Percentiles rank a stretch among this genome's conserved stretches.
These are phyloP conservation scores for Metschnikowia colocasiae DNA, from an alignment of 805 yeast species.

Conservation along the genomic window DNA sequence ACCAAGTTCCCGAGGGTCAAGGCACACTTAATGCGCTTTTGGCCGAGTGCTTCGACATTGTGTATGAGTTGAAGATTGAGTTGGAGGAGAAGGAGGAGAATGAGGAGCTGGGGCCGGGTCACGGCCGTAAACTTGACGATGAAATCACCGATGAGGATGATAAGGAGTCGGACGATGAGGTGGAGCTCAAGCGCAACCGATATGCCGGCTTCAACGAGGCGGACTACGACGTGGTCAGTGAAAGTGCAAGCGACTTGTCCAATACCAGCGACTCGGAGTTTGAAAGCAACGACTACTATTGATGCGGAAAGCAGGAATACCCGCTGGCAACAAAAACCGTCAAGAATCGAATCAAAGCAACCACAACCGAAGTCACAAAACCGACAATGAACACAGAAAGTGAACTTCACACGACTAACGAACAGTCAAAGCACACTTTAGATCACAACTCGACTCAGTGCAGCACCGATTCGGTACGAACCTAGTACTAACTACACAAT, in stretches of 20 bases:
- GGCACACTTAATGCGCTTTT: slow-evolving; percentile 88
- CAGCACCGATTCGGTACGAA: too few relatives aligned
- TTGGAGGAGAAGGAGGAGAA: slow-evolving; percentile 58
- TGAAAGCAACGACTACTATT: slow-evolving; percentile 44
- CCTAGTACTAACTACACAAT: too few relatives aligned
- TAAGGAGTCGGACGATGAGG: slow-evolving; percentile 41
- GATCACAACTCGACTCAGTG: too few relatives aligned
- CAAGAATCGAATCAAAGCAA: too few relatives aligned
- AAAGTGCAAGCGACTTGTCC: slow-evolving; percentile 28
- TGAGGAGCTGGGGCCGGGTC: slow-evolving; percentile 13
- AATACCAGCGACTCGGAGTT: slow-evolving; percentile 30
- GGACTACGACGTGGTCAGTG: slow-evolving; percentile 41
- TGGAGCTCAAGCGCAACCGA: slow-evolving; percentile 41
- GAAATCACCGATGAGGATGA: slow-evolving; percentile 20
- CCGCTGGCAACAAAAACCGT: too few relatives aligned
- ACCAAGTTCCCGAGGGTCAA: slow-evolving; percentile 95
- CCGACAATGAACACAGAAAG: too few relatives aligned
- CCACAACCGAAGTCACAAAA: too few relatives aligned
- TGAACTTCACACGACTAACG: too few relatives aligned
- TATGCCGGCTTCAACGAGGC: slow-evolving; percentile 44
- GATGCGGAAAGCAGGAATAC: too few relatives aligned
- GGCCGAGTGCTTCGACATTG: slow-evolving; percentile 91
- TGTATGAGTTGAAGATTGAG: slow-evolving; percentile 86
- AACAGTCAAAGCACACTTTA: too few relatives aligned
- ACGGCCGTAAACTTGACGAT: not conserved